A percentile compares a stretch with the other conserved stretches of the same genome.
These are phyloP conservation scores for Pharus latifolius DNA, from an alignment of 176 grass and related monocot species.

Conservation along the genomic window DNA sequence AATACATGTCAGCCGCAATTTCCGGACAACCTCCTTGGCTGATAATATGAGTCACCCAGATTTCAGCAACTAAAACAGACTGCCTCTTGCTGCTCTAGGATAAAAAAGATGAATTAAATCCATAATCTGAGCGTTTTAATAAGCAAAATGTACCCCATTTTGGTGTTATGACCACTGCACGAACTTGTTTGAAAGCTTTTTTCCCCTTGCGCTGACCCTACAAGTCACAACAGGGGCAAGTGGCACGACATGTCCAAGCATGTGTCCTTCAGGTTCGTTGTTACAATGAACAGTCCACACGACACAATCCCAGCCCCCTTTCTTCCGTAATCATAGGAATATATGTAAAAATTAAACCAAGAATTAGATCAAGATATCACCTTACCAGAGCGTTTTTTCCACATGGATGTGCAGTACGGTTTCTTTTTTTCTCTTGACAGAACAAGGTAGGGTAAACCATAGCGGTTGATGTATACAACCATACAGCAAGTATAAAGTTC, in stretches of 20 bases:
- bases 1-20: neutral
- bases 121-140: neutral
- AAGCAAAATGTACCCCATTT: neutral
- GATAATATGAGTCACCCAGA: no score
- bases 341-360: no score
- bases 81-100: neutral
- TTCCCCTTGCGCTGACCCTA: neutral
- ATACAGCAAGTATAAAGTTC: no score
- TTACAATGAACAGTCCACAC: neutral
- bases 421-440: no score
- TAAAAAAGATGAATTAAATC: neutral
- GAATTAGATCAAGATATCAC: no score
- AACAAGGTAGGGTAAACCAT: no score
- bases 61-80: neutral
- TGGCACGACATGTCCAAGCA: neutral
- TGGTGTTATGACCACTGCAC: slow-evolving; percentile 1
- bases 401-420: no score
- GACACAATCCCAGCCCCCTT: no score
- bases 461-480: no score
- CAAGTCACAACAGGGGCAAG: neutral
- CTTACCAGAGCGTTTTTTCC: no score
- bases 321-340: no score
- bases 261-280: neutral
- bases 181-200: neutral
- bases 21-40: neutral